Evolutionary conservation across 805 yeast species (phyloP), one percentile per base, ranked within the genome.

Genomic region (Pichia californica): DNA sequence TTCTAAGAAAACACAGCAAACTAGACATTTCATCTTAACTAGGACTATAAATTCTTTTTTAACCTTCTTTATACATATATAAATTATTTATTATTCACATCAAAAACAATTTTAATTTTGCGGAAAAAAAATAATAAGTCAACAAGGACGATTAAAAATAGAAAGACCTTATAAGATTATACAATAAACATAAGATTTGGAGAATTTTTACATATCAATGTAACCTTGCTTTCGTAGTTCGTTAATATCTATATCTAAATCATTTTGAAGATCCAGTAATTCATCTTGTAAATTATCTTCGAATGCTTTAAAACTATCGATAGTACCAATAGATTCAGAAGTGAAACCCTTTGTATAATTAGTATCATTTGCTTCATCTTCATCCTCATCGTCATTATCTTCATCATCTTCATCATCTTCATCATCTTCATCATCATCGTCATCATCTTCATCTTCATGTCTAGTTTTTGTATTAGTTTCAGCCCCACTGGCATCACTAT

Each of bases 401-500:
- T 36, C 46, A 13, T 36, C 43, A 16, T 44, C 31, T 11, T 43
- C 40, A 14, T 40, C 41, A 9, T 33, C 38, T 3, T 42, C 43
- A 2, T 33, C 42, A 10, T 36, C 49, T 1, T 40, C 53, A 11
- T 51, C 53, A 2, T 50, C 55, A 19, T 47, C 56, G 3, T 50
- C 58, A 10, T 52, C 57, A 5, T 38, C 55, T 6, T 38, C 56
- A n/a, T 43, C 53, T 0, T 40, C 57, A 5, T 40, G 56, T 7
- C 43, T 52, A 8, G 44, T 57, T 5, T 46, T 53, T 2, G 36
- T 49, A 4, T 44, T 50, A 8, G 41, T 51, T 11, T 39, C 53
- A 14, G 42, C 48, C 5, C 35, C 51, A 36, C 54, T 49, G 6
- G 44, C 52, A 47, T 56, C 56, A 36, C 52, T 54, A 23, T 57